Base-by-base conservation (phyloP, 345 rosid species). In the Aegle marmelos region DNA sequence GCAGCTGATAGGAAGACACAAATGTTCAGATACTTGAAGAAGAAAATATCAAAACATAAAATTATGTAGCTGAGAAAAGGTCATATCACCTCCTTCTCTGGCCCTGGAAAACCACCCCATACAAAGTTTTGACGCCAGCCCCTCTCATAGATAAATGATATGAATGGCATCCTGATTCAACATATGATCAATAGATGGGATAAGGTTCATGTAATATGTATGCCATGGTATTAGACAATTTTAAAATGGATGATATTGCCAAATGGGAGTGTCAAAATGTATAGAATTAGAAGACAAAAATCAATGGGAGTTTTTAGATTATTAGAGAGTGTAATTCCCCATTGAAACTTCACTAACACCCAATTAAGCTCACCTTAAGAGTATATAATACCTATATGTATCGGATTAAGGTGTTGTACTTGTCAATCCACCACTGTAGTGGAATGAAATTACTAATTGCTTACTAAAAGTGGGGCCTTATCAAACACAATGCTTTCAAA, bases 111-210 rank as follows among this genome's bases (percentile, higher is more conserved):
- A 45, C 98, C 97, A 70, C 87, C 93, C 90, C 86, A 83, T 24
- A 83, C 21, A 73, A 93, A 93, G 72, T 83, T 89, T 83, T 95
- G 98, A 78, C 97, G 93, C 98, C 98, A 95, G 69, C 98, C 98
- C 76, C 98, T 88, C 85, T 95, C 98, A 45, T 95, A 95, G 75
- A 93, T 85, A 82, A 86, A 93, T 3, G 98, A 90, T 63, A 95
- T 85, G 80, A 93, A 48, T 1, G 88, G 94, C 76, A 78, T 39
- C 86, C 98, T 93, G 81, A 71, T 76, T 56, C 80, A 70, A 82
- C 57, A 80, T 61, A 84, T 2, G 7, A 78, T 34, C 50, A 41
- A 73, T 34, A 10, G 21, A 69, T 11, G 69, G 7, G 60, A 60
- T 11, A 39, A 61, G 31, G 30, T 14, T 24, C 16, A n/a, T 11